Conservation (phyloP, 306 rosid genomes). For the Fragaria ananassa region DNA sequence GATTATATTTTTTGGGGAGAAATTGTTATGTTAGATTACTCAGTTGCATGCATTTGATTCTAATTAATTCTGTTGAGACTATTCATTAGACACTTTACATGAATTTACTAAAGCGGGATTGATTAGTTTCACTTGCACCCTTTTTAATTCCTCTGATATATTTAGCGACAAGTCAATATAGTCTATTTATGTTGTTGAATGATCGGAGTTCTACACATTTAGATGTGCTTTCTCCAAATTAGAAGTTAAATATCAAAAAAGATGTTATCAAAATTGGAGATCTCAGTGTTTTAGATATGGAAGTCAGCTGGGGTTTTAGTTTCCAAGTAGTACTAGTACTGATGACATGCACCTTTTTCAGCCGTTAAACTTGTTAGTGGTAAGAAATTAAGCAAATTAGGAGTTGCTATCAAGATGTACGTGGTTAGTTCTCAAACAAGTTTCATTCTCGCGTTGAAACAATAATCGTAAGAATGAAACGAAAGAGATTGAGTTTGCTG, state of each 20-base stretch:
- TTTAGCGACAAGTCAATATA: no score
- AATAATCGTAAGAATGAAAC: neutral
- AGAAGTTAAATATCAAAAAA: neutral
- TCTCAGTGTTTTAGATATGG: no score
- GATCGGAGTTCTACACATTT: neutral
- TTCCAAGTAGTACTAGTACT: neutral
- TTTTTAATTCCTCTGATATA: no score
- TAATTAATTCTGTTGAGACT: no score
- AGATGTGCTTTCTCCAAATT: neutral
- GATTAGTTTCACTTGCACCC: no score
- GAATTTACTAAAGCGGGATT: no score
- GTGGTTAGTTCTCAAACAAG: neutral
- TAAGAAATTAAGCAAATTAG: neutral
- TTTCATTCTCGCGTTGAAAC: neutral
- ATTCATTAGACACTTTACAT: neutral
- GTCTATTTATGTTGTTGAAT: neutral
- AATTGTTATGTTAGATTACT: neutral
- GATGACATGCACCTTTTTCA: neutral
- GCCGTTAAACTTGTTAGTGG: neutral
- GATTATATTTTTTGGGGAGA: neutral
- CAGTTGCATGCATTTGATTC: neutral
- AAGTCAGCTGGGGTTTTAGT: neutral
- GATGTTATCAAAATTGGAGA: no score
- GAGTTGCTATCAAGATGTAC: neutral
- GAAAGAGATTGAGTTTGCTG: neutral